Conservation (phyloP, 257 asterid species). For the Gardenia jasminoides region DNA sequence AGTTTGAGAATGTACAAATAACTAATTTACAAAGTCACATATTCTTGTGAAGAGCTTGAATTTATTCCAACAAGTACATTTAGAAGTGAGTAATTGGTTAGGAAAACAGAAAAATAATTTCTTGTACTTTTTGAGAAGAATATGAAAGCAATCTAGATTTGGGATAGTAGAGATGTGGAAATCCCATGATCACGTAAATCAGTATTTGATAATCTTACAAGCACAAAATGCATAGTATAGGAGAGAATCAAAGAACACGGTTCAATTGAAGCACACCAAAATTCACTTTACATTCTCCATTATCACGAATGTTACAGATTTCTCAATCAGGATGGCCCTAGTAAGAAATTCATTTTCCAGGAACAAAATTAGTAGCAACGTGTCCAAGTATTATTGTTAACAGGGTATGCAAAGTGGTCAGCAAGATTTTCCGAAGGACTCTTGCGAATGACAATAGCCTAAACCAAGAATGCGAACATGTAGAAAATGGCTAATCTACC, state of each 20-base stretch:
- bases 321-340: no score
- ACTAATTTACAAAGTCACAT: not conserved
- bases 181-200: not conserved
- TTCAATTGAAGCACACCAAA: not conserved
- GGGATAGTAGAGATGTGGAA: not conserved
- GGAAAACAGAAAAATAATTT: not conserved
- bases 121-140: not conserved
- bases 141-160: not conserved
- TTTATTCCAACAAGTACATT: not conserved
- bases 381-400: no score
- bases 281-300: not conserved
- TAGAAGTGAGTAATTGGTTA: not conserved
- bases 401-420: no score
- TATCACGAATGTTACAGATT: no score
- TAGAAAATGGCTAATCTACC: no score
- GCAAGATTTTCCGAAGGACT: no score
- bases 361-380: no score
- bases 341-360: no score
- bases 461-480: no score
- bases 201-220: not conserved
- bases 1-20: not conserved
- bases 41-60: not conserved
- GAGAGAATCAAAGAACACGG: no score
- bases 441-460: no score
- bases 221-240: not conserved